A percentile compares a stretch with the other conserved stretches of the same genome.
phyloP scores from a whole-genome alignment of 768 basidiomycete genomes.

The Leccinum subgranulosum region DNA sequence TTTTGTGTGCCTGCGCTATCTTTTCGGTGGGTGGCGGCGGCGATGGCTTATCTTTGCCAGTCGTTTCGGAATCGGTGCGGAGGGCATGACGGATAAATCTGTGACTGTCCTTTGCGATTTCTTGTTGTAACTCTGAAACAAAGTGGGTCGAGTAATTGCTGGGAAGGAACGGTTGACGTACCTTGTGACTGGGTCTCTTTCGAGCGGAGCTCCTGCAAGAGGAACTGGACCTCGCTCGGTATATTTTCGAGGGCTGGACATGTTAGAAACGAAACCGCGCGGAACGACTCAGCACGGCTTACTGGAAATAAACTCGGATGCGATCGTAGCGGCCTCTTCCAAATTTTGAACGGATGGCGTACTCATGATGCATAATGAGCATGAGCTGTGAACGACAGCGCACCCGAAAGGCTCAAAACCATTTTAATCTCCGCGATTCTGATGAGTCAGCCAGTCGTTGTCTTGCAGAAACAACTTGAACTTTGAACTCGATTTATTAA shows the following conservation, averaged over 20 bases:
- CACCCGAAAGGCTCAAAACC: not conserved
- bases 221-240: constrained; percentile 45
- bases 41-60: constrained; percentile 34
- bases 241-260: constrained; percentile 46
- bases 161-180: constrained; percentile 5
- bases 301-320: constrained; percentile 50
- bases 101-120: constrained; percentile 42
- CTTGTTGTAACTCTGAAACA: constrained; percentile 39
- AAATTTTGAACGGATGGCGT: constrained; percentile 36
- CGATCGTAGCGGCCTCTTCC: constrained; percentile 48
- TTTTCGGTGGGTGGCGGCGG: constrained; percentile 28
- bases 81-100: constrained; percentile 44
- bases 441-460: constrained; percentile 8
- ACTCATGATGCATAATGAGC: constrained; percentile 23
- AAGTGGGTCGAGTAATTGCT: not conserved
- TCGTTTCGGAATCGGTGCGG: constrained; percentile 26
- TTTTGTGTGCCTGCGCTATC: constrained; percentile 28
- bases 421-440: constrained; percentile 23
- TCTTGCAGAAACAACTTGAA: too few relatives aligned
- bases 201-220: constrained; percentile 46
- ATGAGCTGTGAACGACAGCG: not conserved
- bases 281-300: constrained; percentile 14
- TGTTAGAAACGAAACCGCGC: not conserved
- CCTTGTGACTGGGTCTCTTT: constrained; percentile 45
- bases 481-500: not conserved